Percentiles rank a stretch among this genome's conserved stretches.
Conservation (phyloP, 371 early-diverging fungal species). For the Apophysomyces elegans region DNA sequence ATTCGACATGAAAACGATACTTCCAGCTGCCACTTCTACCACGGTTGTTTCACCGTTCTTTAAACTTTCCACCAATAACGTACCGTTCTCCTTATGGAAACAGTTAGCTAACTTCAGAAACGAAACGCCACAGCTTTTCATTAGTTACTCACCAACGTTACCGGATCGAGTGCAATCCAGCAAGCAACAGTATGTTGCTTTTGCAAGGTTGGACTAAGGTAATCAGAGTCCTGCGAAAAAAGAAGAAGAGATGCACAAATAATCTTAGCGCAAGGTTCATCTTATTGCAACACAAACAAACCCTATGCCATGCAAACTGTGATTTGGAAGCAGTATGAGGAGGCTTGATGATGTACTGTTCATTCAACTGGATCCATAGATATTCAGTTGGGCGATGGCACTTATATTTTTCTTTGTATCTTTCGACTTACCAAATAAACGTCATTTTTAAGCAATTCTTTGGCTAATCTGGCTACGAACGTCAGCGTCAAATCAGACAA, state of each 20-base stretch:
- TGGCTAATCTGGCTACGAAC: constrained; percentile 40
- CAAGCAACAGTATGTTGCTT: constrained; percentile 48
- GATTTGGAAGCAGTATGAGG: constrained; percentile 38
- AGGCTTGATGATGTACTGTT: constrained; percentile 68
- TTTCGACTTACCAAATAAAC: constrained; percentile 23
- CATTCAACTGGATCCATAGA: constrained; percentile 45
- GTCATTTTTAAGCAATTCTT: constrained; percentile 28
- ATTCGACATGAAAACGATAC: constrained; percentile 60
- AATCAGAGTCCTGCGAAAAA: constrained; percentile 43
- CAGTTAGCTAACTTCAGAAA: no score
- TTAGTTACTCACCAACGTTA: constrained; percentile 24
- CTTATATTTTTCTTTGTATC: background rate
- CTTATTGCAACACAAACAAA: constrained; percentile 5
- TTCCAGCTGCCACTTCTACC: constrained; percentile 43
- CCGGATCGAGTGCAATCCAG: constrained; percentile 58
- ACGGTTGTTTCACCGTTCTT: constrained; percentile 14
- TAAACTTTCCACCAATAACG: constrained; percentile 32
- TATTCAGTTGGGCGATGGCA: background rate
- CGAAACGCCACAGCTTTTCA: background rate
- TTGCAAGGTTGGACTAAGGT: constrained; percentile 28
- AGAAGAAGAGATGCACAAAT: background rate
- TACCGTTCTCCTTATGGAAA: constrained; percentile 27
- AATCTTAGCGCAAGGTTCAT: background rate
- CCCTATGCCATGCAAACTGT: constrained; percentile 62
- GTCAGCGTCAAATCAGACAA: constrained; percentile 31